Evolutionary conservation across 2,329 filamentous ascomycete species (phyloP).

Genomic region (Colletotrichum horii): DNA sequence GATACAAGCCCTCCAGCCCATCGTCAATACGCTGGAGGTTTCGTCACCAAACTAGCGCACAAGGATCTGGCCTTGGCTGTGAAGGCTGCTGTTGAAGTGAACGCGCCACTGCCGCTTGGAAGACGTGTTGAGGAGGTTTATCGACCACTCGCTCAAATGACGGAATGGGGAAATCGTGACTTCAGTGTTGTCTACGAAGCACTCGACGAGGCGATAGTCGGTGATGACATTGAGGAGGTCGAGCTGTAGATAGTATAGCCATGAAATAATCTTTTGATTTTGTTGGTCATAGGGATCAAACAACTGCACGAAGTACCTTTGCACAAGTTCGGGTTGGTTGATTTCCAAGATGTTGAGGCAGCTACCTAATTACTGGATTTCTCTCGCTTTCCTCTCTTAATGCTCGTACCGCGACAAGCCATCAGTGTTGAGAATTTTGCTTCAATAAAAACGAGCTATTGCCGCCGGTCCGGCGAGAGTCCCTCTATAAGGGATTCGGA

Average conservation of each 20-base stretch:
- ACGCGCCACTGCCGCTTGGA: not conserved
- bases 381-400: not conserved
- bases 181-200: not conserved
- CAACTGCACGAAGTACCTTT: accelerated
- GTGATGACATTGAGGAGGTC: not conserved
- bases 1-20: not conserved
- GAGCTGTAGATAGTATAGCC: not conserved
- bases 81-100: not conserved
- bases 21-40: not conserved
- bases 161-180: not conserved
- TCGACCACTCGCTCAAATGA: not conserved
- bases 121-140: not conserved
- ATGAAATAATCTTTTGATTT: accelerated
- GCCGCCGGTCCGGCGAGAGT: not conserved
- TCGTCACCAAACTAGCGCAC: not conserved
- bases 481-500: not conserved
- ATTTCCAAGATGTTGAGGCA: not conserved
- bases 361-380: not conserved
- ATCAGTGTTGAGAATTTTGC: not conserved
- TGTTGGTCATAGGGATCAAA: not conserved
- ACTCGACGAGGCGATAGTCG: not conserved
- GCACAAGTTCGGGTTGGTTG: accelerated
- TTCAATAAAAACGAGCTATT: not conserved
- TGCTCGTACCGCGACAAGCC: not conserved
- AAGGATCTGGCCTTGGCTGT: not conserved